Evolutionary conservation across 139 green algal genomes (phyloP), one percentile per base, ranked within the genome.

Genomic region (Chlorokybus atmophyticus): DNA sequence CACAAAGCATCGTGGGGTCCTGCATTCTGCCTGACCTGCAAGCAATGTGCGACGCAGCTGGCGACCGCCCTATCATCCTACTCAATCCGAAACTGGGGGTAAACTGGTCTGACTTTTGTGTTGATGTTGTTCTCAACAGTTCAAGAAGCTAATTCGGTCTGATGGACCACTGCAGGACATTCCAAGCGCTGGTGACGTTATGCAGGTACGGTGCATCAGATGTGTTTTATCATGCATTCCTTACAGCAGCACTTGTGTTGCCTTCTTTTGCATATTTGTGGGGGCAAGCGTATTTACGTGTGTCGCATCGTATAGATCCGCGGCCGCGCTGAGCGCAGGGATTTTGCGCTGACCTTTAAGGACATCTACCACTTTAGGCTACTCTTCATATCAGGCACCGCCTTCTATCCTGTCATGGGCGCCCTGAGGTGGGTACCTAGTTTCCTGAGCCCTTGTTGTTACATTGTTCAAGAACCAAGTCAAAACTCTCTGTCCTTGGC

Each of bases 1-100:
- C 79, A 30, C 79, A 86, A 58, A 90, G 87, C 55, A 76, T 88
- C 3, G 79, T 84, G 5, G 81, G 76, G n/a, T 70, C 75, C 52
- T 75, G 55, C 32, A 74, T 90, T 27, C 59, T 90, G 17, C 66
- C 73, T 31, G 35, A 68, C 19, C 50, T 79, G 30, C 30, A 69
- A 35, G 66, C 40, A 28, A 75, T 79, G 66, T 25, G 42, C 23
- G 40, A 55, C n/a, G 66, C 57, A 4, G 71, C 60, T 26, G 71
- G 51, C 14, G 29, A 47, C 2, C 51, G 57, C 4, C 64, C 64
- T 3, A 41, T 79, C 19, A 64, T 79, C 35, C 60, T 79, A 7
- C 23, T 79, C 60, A 79, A 79, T 50, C 64, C 71, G 10, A 35
- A 55, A 19, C 44, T 71, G 24, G 67, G 67, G 62, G 61, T 70